Percentiles rank a stretch among this genome's conserved stretches.
Evolutionary conservation across 306 rosid genomes (phyloP).

Genomic region (Quercus robur): DNA sequence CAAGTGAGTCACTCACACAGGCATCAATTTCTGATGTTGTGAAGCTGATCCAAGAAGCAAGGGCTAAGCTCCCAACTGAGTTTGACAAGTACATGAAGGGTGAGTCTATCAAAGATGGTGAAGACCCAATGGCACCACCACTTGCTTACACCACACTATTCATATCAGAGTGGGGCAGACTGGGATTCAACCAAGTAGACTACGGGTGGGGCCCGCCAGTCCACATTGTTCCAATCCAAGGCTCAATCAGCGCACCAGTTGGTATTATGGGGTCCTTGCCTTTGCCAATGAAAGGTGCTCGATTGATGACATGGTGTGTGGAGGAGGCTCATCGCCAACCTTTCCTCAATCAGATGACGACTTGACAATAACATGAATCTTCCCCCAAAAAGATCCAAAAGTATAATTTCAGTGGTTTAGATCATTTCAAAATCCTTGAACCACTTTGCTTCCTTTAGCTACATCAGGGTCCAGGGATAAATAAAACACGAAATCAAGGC

Average conservation of each 20-base stretch:
- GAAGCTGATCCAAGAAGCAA: constrained; percentile 56
- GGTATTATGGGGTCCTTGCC: constrained; percentile 55
- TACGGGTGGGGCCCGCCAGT: constrained; percentile 66
- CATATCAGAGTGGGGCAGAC: constrained; percentile 74
- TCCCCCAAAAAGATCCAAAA: no score
- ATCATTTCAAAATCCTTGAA: neutral
- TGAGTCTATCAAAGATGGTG: constrained; percentile 8
- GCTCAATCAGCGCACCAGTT: constrained; percentile 50
- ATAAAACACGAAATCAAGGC: neutral
- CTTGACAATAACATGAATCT: neutral
- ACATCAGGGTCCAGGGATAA: neutral
- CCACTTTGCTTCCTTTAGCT: neutral
- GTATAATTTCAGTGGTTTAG: neutral
- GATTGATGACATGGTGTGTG: constrained; percentile 75
- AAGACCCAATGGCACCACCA: constrained; percentile 62
- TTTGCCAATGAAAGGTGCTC: constrained; percentile 45
- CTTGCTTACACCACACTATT: constrained; percentile 47
- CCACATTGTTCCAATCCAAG: constrained; percentile 62
- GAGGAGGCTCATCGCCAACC: constrained; percentile 38
- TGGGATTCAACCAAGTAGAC: constrained; percentile 71
- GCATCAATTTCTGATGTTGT: constrained; percentile 36
- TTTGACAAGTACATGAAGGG: constrained; percentile 48
- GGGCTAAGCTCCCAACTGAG: constrained; percentile 41
- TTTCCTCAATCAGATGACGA: constrained; percentile 36
- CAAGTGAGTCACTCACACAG: constrained; percentile 22